phyloP scores from a whole-genome alignment of 176 grass and related monocot genomes.

The Musa itinerans region DNA sequence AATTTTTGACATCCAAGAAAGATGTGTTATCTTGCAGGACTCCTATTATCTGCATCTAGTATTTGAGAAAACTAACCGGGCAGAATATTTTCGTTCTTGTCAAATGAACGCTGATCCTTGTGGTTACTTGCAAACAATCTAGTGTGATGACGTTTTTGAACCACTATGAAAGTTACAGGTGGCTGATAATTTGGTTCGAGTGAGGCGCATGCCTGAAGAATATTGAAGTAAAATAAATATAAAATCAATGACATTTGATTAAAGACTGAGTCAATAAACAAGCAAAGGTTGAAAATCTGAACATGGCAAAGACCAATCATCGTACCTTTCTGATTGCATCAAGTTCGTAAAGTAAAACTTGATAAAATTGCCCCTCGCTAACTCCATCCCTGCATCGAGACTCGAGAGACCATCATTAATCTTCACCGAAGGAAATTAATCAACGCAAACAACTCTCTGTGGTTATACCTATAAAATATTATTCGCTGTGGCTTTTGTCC shows the following conservation, averaged over 20 bases:
- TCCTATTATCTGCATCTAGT: too few species aligned
- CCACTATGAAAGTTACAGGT: constrained; percentile 65
- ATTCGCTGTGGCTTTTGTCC: constrained; percentile 59
- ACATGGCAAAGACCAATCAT: neutral
- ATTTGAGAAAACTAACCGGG: constrained; percentile 36
- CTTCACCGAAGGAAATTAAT: neutral
- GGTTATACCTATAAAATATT: constrained; percentile 69
- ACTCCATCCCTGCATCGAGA: constrained; percentile 60
- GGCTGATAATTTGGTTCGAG: constrained; percentile 73
- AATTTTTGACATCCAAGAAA: too few species aligned
- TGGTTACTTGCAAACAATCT: constrained; percentile 81
- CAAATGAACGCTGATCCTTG: constrained; percentile 38
- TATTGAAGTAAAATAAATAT: constrained; percentile 2
- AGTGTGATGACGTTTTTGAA: constrained; percentile 92
- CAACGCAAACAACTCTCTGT: neutral
- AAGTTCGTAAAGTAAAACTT: constrained; percentile 77
- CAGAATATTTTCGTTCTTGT: constrained; percentile 74
- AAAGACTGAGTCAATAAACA: neutral
- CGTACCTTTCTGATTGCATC: constrained; percentile 68
- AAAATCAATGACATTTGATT: neutral
- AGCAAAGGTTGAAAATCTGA: neutral
- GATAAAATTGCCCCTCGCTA: constrained; percentile 90
- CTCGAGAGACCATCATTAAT: neutral
- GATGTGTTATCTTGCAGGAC: too few species aligned
- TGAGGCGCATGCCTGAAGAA: constrained; percentile 62